A percentile compares a stretch with the other conserved stretches of the same genome.
Conservation (phyloP, 2,329 filamentous ascomycete species). For the Pseudogymnoascus sp. region DNA sequence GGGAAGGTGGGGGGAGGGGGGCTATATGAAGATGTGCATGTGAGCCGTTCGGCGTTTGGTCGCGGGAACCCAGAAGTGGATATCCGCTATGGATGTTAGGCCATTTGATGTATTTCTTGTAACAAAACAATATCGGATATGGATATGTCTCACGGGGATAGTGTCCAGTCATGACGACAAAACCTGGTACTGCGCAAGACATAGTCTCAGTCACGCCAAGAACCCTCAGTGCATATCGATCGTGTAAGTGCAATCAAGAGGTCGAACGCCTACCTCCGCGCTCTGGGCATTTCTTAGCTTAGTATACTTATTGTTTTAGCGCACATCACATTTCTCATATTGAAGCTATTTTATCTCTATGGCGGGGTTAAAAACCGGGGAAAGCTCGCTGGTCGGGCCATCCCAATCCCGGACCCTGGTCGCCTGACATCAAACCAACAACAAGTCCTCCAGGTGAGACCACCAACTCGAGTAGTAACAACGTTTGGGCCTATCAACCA, state of each 20-base stretch:
- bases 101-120: not conserved
- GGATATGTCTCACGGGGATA: not conserved
- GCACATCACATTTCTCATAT: not conserved
- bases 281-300: not conserved
- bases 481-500: not conserved
- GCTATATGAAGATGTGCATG: not conserved
- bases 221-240: not conserved
- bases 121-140: conserved; percentile 1
- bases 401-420: not conserved
- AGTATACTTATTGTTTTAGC: not conserved
- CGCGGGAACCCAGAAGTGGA: not conserved
- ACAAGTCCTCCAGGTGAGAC: not conserved
- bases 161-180: not conserved
- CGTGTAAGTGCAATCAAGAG: not conserved
- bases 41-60: not conserved
- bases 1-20: not conserved
- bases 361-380: not conserved
- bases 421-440: not conserved
- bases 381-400: conserved; percentile 1
- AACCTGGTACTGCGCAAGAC: not conserved
- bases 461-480: not conserved
- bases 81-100: not conserved
- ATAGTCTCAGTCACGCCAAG: not conserved
- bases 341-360: not conserved
- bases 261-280: not conserved